These are phyloP conservation scores for Darksidea phi DNA, from an alignment of 495 filamentous ascomycete species.

Conservation along the genomic window DNA sequence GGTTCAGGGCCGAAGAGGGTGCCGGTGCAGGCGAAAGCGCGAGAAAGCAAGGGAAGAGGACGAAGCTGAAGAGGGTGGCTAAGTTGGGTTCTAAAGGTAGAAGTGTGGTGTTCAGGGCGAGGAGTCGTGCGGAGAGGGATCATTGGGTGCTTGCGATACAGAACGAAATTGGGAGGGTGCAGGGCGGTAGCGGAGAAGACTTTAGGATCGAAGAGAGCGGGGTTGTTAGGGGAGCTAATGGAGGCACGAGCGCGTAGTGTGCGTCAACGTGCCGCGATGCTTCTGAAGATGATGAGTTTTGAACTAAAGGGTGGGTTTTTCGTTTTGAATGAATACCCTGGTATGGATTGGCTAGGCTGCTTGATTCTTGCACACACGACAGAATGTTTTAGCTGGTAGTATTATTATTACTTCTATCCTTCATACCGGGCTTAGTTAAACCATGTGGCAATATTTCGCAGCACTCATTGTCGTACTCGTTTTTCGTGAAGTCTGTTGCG, in stretches of 20 bases:
- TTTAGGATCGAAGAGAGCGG: constrained; percentile 54
- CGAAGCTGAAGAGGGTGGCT: constrained; percentile 42
- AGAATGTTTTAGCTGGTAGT: no score
- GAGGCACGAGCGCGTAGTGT: background rate
- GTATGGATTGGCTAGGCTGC: no score
- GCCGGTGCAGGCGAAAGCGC: constrained; percentile 34
- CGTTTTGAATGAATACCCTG: no score
- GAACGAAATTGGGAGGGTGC: constrained; percentile 70
- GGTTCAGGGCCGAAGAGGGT: constrained; percentile 56
- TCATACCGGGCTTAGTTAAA: no score
- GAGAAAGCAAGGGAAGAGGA: constrained; percentile 39
- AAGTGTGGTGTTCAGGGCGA: constrained; percentile 68
- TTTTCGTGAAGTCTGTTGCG: no score
- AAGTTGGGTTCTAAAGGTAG: constrained; percentile 61
- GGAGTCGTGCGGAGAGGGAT: constrained; percentile 70
- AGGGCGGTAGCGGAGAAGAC: constrained; percentile 54
- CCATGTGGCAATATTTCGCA: no score
- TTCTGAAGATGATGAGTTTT: background rate
- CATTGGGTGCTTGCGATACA: constrained; percentile 72
- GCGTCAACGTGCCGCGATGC: background rate
- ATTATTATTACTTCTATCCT: no score
- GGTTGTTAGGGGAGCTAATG: background rate
- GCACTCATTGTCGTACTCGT: no score
- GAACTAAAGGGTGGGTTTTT: no score
- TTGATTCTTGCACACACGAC: no score